A percentile compares a stretch with the other conserved stretches of the same genome.
phyloP scores from a whole-genome alignment of 345 rosid species.

The Citrus unshiu region DNA sequence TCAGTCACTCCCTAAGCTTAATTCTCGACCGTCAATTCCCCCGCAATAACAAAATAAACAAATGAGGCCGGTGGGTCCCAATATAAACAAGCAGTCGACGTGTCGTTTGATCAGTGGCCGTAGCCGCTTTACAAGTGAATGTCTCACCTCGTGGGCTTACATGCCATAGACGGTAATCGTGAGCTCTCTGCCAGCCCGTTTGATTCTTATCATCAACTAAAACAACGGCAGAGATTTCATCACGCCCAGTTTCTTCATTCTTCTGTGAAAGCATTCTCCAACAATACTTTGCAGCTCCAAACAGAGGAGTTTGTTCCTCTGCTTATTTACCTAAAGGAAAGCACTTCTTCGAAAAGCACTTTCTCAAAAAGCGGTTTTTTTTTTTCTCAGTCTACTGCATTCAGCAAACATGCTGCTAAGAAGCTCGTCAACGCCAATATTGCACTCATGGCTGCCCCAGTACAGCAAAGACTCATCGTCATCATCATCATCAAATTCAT shows the following conservation, averaged over 20 bases:
- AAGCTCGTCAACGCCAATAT: conserved; percentile 51
- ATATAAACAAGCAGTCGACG: neutral
- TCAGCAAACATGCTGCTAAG: conserved; percentile 37
- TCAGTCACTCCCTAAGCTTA: neutral
- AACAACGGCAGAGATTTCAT: neutral
- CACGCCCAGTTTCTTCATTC: neutral
- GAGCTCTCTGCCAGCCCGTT: neutral
- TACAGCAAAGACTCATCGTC: conserved; percentile 32
- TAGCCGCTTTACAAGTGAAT: neutral
- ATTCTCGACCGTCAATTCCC: neutral
- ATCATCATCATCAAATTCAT: neutral
- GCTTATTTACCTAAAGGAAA: neutral
- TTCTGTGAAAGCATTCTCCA: neutral
- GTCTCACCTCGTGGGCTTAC: neutral
- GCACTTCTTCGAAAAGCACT: neutral
- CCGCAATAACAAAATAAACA: neutral
- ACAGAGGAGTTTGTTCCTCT: neutral
- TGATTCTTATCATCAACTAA: neutral
- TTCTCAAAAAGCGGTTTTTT: conserved; percentile 5
- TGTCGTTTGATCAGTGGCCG: conserved; percentile 25
- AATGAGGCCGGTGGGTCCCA: neutral
- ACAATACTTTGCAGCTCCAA: neutral
- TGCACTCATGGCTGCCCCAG: conserved; percentile 48
- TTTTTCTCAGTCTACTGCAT: neutral
- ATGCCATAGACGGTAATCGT: neutral